phyloP scores from a whole-genome alignment of 2,329 filamentous ascomycete genomes.

The Byssochlamys sp. region DNA sequence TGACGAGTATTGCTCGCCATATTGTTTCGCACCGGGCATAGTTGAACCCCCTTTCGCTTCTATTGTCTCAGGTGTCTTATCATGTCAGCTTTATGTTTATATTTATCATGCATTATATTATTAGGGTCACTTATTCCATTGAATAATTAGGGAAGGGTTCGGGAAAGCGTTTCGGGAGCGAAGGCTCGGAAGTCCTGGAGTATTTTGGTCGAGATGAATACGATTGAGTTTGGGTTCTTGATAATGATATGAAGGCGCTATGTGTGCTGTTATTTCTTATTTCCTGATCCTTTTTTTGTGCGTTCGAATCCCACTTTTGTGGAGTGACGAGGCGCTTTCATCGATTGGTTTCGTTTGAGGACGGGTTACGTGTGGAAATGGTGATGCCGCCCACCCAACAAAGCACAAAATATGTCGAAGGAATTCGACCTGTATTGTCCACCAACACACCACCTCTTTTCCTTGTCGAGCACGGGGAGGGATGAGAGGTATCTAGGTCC shows the following conservation, averaged over 20 bases:
- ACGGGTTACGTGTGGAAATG: background rate
- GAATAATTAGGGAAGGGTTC: background rate
- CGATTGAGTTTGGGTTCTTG: background rate
- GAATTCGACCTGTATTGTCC: background rate
- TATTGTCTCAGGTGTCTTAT: background rate
- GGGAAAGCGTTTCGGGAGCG: background rate
- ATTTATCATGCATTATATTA: background rate
- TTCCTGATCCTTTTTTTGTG: background rate
- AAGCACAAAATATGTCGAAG: background rate
- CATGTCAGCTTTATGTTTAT: background rate
- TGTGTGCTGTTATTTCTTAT: background rate
- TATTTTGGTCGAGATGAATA: background rate
- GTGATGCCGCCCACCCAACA: background rate
- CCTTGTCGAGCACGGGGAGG: no score
- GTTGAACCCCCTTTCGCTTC: background rate
- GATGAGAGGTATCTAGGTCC: no score
- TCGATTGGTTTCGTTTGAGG: background rate
- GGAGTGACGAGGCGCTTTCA: background rate
- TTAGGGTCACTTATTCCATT: background rate
- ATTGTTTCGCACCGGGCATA: background rate
- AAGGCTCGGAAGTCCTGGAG: background rate
- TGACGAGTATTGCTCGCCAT: background rate
- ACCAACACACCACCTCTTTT: no score
- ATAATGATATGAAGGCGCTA: background rate
- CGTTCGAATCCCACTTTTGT: background rate